phyloP scores from a whole-genome alignment of 305 asterid genomes.

The Ilex paraguariensis region DNA sequence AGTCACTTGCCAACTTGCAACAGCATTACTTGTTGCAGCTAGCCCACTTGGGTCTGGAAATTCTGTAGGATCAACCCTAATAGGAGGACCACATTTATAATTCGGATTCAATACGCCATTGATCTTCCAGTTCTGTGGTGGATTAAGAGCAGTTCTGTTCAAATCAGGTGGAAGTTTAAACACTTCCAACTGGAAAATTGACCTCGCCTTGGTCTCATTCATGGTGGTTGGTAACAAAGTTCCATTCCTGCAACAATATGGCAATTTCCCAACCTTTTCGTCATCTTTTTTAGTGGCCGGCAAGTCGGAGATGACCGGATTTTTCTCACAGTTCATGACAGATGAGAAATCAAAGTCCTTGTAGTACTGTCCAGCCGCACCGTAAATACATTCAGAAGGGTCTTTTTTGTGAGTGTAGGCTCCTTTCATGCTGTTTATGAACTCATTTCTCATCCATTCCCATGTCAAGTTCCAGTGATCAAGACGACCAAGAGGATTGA shows the following conservation, averaged over 20 bases:
- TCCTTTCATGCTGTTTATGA: slow-evolving; percentile 61
- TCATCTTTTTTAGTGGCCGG: slow-evolving; percentile 53
- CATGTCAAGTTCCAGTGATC: slow-evolving; percentile 88
- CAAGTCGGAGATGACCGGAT: slow-evolving; percentile 67
- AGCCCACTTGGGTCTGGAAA: slow-evolving; percentile 71
- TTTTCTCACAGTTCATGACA: slow-evolving; percentile 65
- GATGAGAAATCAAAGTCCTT: slow-evolving; percentile 57
- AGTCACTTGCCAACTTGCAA: slow-evolving; percentile 72
- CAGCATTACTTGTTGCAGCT: slow-evolving; percentile 36
- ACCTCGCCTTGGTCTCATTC: slow-evolving; percentile 58
- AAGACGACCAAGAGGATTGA: slow-evolving; percentile 78
- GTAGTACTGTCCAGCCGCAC: slow-evolving; percentile 75
- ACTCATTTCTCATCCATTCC: slow-evolving; percentile 87
- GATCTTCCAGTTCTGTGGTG: slow-evolving; percentile 82
- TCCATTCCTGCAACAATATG: slow-evolving; percentile 72
- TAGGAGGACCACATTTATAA: slow-evolving; percentile 71
- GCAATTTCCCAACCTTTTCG: slow-evolving; percentile 68
- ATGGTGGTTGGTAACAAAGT: slow-evolving; percentile 53
- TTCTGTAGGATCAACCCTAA: slow-evolving; percentile 57
- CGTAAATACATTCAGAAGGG: slow-evolving; percentile 69
- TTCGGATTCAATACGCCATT: slow-evolving; percentile 53
- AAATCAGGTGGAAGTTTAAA: slow-evolving; percentile 80
- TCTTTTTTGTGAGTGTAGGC: slow-evolving; percentile 63
- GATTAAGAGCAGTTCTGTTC: slow-evolving; percentile 65
- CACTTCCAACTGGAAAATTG: slow-evolving; percentile 71